These are phyloP conservation scores for Saturnispora serradocipensis DNA, from an alignment of 805 yeast genomes.

Conservation along the genomic window DNA sequence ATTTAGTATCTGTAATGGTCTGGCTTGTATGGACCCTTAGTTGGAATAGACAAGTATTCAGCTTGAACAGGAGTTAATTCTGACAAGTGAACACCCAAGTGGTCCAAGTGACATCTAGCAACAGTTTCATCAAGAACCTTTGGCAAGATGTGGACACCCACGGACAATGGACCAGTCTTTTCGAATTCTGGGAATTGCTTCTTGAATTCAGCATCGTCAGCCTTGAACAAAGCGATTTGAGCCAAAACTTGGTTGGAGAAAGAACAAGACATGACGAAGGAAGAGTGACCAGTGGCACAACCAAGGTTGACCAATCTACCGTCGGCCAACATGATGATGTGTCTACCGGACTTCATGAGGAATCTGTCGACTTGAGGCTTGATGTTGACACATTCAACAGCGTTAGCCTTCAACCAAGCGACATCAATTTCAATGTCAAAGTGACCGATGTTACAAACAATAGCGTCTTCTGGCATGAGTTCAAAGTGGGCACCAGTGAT, in stretches of 20 bases:
- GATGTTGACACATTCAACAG: constrained; percentile 89
- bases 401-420: constrained; percentile 95
- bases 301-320: constrained; percentile 99
- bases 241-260: constrained; percentile 99
- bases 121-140: constrained; percentile 98
- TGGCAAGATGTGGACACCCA: constrained; percentile 95
- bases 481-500: constrained; percentile 82
- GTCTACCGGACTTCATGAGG: constrained; percentile 82
- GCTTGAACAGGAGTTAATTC: constrained; percentile 72
- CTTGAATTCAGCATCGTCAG: constrained; percentile 74
- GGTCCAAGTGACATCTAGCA: constrained; percentile 91
- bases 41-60: constrained; percentile 87
- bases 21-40: constrained; percentile 95
- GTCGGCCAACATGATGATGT: constrained; percentile 92
- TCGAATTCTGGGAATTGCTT: constrained; percentile 77
- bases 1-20: constrained; percentile 93
- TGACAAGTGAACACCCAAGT: constrained; percentile 85
- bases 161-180: constrained; percentile 81
- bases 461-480: constrained; percentile 97
- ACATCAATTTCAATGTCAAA: constrained; percentile 98
- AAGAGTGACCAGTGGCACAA: constrained; percentile 99
- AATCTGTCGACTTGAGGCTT: constrained; percentile 99
- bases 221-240: constrained; percentile 94
- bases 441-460: constrained; percentile 99
- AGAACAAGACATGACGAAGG: constrained; percentile 98